Conservation (phyloP, 2,329 filamentous ascomycete genomes). For the Diaporthe longicolla region DNA sequence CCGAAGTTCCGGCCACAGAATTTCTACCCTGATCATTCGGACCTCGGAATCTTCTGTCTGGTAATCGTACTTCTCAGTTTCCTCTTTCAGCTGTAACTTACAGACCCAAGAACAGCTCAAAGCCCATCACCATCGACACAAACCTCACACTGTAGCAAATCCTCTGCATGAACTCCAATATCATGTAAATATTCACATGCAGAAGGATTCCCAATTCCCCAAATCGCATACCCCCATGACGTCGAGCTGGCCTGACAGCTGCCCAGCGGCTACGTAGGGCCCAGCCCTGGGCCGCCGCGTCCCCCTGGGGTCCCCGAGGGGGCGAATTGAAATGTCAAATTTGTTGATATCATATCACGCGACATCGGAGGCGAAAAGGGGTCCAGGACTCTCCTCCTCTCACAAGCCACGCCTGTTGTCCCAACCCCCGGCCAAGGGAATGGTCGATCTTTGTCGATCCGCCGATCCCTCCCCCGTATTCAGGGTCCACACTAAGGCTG, state of each 20-base stretch:
- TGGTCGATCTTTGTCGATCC: conserved; percentile 27
- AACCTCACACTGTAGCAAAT: background rate
- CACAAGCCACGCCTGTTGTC: background rate
- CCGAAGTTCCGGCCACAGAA: no score
- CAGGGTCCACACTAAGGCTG: conserved; percentile 40
- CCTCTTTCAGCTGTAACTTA: background rate
- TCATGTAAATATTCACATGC: conserved; percentile 3
- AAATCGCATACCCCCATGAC: conserved; percentile 22
- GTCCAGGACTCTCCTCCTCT: background rate
- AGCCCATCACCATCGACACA: background rate
- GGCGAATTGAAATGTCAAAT: background rate
- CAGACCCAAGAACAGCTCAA: background rate
- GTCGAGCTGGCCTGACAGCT: conserved; percentile 31
- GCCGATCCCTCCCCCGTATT: conserved; percentile 32
- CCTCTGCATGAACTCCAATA: background rate
- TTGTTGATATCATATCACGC: conserved; percentile 38
- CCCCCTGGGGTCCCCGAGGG: background rate
- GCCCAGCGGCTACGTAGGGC: background rate
- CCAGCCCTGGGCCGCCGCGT: background rate
- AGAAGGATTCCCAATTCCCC: background rate
- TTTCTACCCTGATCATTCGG: no score
- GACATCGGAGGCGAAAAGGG: conserved; percentile 15
- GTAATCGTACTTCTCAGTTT: background rate
- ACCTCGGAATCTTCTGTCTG: background rate
- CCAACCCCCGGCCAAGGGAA: background rate